Evolutionary conservation across 2,329 filamentous ascomycete species (phyloP).

Genomic region (Cercospora sesami): DNA sequence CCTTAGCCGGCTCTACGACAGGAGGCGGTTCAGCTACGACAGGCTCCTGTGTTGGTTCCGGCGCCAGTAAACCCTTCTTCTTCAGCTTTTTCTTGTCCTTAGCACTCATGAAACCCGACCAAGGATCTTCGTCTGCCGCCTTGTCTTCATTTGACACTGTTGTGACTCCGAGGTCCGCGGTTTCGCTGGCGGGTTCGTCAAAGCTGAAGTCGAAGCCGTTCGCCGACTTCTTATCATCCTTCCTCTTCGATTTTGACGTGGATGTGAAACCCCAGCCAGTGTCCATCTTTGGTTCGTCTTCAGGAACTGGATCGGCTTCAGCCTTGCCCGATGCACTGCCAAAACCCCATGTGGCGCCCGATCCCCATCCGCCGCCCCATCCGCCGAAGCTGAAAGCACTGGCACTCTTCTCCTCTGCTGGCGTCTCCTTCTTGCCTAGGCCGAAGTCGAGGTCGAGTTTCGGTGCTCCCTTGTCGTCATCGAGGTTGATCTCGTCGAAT

Average conservation of each 20-base stretch:
- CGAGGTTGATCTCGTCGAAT: conserved; percentile 50
- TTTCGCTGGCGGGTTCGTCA: conserved; percentile 23
- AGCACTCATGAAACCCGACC: conserved; percentile 31
- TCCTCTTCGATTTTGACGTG: conserved; percentile 34
- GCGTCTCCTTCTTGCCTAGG: conserved; percentile 28
- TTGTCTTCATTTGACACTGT: conserved; percentile 26
- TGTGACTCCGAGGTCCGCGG: conserved; percentile 28
- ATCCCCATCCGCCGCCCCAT: conserved; percentile 40
- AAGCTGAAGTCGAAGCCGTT: conserved; percentile 37
- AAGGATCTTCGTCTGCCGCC: conserved; percentile 30
- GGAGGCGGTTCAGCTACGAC: conserved; percentile 31
- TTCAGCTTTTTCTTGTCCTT: conserved; percentile 39
- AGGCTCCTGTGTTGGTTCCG: conserved; percentile 30
- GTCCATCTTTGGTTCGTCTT: conserved; percentile 26
- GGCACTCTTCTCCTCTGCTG: conserved; percentile 32
- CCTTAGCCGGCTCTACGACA: conserved; percentile 32
- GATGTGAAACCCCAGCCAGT: conserved; percentile 32
- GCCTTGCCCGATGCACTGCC: conserved; percentile 25
- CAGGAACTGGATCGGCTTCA: conserved; percentile 25
- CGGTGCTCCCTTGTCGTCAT: conserved; percentile 46
- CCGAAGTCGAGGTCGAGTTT: conserved; percentile 52
- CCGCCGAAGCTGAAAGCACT: conserved; percentile 39
- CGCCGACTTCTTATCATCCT: conserved; percentile 40
- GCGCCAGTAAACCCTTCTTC: conserved; percentile 29
- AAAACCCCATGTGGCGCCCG: conserved; percentile 40